Evolutionary conservation across 129 eudicot genomes (phyloP), one percentile per base, ranked within the genome.

Genomic region (Escallonia herrerae): DNA sequence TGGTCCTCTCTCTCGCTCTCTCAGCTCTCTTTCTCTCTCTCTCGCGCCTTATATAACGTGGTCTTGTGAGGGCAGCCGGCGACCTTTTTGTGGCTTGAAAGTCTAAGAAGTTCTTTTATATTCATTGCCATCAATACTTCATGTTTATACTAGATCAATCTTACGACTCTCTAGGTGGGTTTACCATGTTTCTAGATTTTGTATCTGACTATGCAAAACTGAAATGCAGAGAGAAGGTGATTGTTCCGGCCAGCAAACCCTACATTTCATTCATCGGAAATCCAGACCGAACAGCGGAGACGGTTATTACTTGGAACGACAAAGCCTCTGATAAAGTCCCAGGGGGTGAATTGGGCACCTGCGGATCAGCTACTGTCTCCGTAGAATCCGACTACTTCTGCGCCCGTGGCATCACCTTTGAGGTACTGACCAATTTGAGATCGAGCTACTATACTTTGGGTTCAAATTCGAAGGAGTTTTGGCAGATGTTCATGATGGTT

Each of bases 191-290:
- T 22, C 33, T 22, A 22, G 33, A 22, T 22, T 22, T 22, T 22
- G 33, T 22, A 22, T 22, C 33, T 22, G 33, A 22, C 33, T 22
- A 1, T 0, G 33, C 33, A 22, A 51, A 49, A 5, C 7, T 8
- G 42, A 38, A 5, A 8, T 71, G 81, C 81, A 86, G 96, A 70
- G 99, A 94, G 58, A 89, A 90, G 63, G 95, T 89, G 13, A 22
- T 63, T 6, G 67, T 94, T 51, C 96, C 96, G 33, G 81, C 76
- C 48, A 69, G 81, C 3, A 94, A 94, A 71, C 96, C 96, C 3
- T 94, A 83, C 47, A 74, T 94, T 9, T 94, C 99, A 8, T 80
- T 94, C 59, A 82, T 94, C 6, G 99, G 99, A 63, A 80, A 76
- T 47, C 72, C 56, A 62, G 63, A 80, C 11, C 61, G 54, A 53